Evolutionary conservation across 257 asterid species (phyloP), one percentile per base, ranked within the genome.

Genomic region (Solanum stenotomum): DNA sequence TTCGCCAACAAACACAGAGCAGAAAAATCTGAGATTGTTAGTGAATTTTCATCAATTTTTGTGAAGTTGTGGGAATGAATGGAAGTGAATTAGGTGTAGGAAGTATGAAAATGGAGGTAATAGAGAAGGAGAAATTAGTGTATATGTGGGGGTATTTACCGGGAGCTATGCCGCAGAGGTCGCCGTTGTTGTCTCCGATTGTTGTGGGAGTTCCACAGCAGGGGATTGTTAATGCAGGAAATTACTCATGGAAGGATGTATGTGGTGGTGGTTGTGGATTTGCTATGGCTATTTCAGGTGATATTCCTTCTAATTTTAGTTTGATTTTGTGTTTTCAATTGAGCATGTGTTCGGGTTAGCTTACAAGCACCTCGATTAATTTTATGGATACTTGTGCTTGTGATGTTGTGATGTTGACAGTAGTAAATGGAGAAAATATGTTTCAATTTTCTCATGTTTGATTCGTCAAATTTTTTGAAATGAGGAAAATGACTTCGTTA

Each of bases 221-320:
- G 6, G 33, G 89, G 9, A 52, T 23, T 67, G 86, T 40, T 10
- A 65, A n/a, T 65, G 94, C 93, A 16, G 94, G 93, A 52, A 91
- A 61, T 88, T 49, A 18, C 40, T 93, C 91, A 23, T 97, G 99
- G 98, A 92, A 88, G 89, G 98, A 94, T 91, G 98, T 95, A 38
- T 96, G 95, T 84, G 98, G 98, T 33, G 99, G 99, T 8, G 99
- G 99, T 20, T 97, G 99, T 79, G 99, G 99, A 76, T 97, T 97
- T 88, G 99, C 99, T 86, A 88, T 95, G 96, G 98, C 98, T 86
- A 92, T 95, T 91, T 94, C 99, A 33, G 99, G 99, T 97, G 59
- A 56, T 59, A 22, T 86, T 65, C 68, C 27, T 8, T 76, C 72
- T 6, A 2, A 10, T 65, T 63, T 65, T n/a, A 10, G 18, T 65